Evolutionary conservation across 768 basidiomycete genomes (phyloP).

Genomic region (Hygrophorus pudorinus): DNA sequence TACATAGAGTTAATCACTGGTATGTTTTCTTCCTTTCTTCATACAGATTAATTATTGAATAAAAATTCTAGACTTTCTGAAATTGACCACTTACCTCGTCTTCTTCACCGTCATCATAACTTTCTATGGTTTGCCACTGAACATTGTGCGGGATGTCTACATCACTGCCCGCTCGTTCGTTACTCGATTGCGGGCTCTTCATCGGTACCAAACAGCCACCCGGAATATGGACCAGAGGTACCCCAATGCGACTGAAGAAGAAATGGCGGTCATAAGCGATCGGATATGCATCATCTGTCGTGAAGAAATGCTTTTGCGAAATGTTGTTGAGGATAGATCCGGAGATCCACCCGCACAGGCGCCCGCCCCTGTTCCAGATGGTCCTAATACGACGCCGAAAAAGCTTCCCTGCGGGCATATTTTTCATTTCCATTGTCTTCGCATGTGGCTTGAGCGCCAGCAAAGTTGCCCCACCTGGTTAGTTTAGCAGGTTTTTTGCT

Average conservation of each 20-base stretch:
- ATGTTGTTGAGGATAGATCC: constrained; percentile 9
- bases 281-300: constrained; percentile 96
- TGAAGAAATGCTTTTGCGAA: constrained; percentile 74
- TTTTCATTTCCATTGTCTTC: constrained; percentile 95
- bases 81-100: constrained; percentile 81
- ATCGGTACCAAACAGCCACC: constrained; percentile 90
- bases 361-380: constrained; percentile 34
- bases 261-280: constrained; percentile 74
- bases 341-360: constrained; percentile 14
- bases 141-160: constrained; percentile 96
- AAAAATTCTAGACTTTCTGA: constrained; percentile 77
- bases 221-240: constrained; percentile 95
- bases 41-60: constrained; percentile 7
- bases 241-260: constrained; percentile 83
- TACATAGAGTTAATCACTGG: constrained; percentile 90
- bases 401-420: constrained; percentile 95
- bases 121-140: constrained; percentile 89
- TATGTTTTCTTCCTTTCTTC: constrained; percentile 24
- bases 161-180: constrained; percentile 91
- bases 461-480: constrained; percentile 99
- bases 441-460: constrained; percentile 96
- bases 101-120: constrained; percentile 95
- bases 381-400: constrained; percentile 93
- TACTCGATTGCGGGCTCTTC: constrained; percentile 74
- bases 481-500: constrained; percentile 18